Evolutionary conservation across 2,329 filamentous ascomycete species (phyloP).

Genomic region (Aspergillus luchuensis): DNA sequence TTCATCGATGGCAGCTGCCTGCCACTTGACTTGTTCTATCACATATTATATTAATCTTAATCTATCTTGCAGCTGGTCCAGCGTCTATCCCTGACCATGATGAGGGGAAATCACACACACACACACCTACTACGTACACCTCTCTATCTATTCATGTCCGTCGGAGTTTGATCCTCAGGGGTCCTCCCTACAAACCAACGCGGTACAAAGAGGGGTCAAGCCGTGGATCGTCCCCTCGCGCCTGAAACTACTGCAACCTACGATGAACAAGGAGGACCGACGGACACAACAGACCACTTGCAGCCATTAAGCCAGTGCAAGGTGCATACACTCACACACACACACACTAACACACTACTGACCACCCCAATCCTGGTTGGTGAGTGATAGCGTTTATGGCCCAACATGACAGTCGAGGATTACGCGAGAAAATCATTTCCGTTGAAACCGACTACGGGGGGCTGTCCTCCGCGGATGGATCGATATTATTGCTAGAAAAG

Average conservation of each 20-base stretch:
- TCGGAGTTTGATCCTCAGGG: slow-evolving; percentile 1
- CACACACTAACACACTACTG: not conserved
- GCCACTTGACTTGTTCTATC: not conserved
- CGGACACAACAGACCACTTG: not conserved
- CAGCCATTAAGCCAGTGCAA: too few relatives aligned
- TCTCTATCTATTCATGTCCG: not conserved
- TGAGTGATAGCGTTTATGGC: not conserved
- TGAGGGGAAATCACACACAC: not conserved
- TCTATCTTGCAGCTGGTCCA: not conserved
- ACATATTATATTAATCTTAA: not conserved
- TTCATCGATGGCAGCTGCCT: not conserved
- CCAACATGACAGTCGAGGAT: slow-evolving; percentile 15
- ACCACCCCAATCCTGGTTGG: not conserved
- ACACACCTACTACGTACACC: too few relatives aligned
- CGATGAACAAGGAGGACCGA: not conserved
- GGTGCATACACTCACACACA: not conserved
- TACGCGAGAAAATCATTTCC: slow-evolving; percentile 24
- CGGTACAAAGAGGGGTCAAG: not conserved
- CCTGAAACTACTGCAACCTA: not conserved
- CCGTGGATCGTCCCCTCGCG: not conserved
- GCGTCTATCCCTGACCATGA: not conserved
- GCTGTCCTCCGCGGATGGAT: slow-evolving; percentile 10
- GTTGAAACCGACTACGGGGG: slow-evolving; percentile 14
- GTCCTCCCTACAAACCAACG: not conserved
- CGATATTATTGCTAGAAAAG: not conserved